Base-by-base conservation (phyloP, 345 rosid species). In the Acer saccharum region DNA sequence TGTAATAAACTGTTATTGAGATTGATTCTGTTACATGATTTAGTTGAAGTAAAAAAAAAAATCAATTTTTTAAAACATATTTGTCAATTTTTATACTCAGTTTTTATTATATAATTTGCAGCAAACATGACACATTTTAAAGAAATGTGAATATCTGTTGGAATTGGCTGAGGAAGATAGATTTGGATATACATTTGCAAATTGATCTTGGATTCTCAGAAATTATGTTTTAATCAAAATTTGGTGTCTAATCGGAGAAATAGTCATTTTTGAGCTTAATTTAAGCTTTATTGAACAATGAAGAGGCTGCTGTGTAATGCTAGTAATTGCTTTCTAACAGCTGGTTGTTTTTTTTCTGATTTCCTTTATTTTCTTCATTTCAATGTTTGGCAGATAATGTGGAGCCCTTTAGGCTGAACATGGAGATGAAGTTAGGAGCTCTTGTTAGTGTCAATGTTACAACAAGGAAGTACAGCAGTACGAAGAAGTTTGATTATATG, bases 401-500 rank as follows among this genome's bases (percentile, higher is more conserved):
- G 72, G 79, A 78, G 63, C 68, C 80, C 6, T 75, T 72, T 82
- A 71, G 84, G 77, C 79, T 83, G 73, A 84, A 78, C 69, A 70
- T 73, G 79, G 89, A 84, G 70, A 76, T 77, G 46, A 84, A 82
- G 68, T 52, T 63, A 48, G 62, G 84, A 75, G 80, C 52, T 65
- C 41, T 74, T 75, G 68, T 32, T 58, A 76, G 83, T 76, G 75
- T 78, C 16, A 77, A 80, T 67, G 35, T 61, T 21, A 55, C 75
- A 50, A 69, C 43, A 75, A 90, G 90, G 82, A 68, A 75, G 46
- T 90, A 87, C 74, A 82, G 80, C 86, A 83, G 74, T 68, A 48
- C 79, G 8, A 64, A 66, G 21, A 87, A 83, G 78, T 81, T 92
- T 43, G 95, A 94, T 89, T 90, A 88, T 77, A 88, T 87, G 4